A percentile compares a stretch with the other conserved stretches of the same genome.
phyloP scores from a whole-genome alignment of 805 yeast genomes.

The Candida ipomoeae region DNA sequence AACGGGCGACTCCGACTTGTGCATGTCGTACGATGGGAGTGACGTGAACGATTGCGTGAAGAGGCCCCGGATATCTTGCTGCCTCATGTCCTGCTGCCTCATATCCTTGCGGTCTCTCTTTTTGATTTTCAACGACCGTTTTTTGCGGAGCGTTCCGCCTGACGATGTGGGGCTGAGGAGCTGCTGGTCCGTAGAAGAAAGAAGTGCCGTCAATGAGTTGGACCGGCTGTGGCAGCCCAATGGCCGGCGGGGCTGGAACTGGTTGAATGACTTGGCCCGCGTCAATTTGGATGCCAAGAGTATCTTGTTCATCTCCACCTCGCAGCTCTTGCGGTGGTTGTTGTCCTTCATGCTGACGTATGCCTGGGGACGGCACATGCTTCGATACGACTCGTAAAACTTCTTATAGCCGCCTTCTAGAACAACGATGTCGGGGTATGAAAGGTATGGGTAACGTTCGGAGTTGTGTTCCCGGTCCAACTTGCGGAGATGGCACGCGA shows the following conservation, averaged over 20 bases:
- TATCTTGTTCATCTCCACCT: constrained; percentile 42
- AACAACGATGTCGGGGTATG: constrained; percentile 84
- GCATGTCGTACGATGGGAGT: constrained; percentile 7
- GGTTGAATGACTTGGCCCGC: constrained; percentile 36
- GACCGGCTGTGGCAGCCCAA: constrained; percentile 14
- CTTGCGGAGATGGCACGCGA: constrained; percentile 82
- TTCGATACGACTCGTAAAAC: constrained; percentile 58
- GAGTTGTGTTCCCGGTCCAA: constrained; percentile 74
- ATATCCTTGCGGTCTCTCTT: constrained; percentile 10
- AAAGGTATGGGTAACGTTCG: constrained; percentile 72
- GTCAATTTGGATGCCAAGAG: constrained; percentile 40
- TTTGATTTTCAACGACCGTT: constrained; percentile 14
- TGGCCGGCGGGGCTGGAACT: constrained; percentile 17
- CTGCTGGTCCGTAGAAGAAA: constrained; percentile 8
- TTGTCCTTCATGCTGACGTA: constrained; percentile 78
- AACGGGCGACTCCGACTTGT: constrained; percentile 7
- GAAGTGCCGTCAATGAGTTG: constrained; percentile 14
- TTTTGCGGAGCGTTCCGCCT: constrained; percentile 10
- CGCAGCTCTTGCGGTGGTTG: constrained; percentile 38
- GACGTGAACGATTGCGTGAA: constrained; percentile 12
- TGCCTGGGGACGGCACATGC: constrained; percentile 66
- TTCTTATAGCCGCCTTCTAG: constrained; percentile 88
- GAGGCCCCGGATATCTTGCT: not conserved
- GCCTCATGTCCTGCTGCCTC: not conserved
- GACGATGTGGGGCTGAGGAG: constrained; percentile 4